Percentiles rank a stretch among this genome's conserved stretches.
Evolutionary conservation across 805 yeast genomes (phyloP).

Genomic region (Nakazawaea molendinolei): DNA sequence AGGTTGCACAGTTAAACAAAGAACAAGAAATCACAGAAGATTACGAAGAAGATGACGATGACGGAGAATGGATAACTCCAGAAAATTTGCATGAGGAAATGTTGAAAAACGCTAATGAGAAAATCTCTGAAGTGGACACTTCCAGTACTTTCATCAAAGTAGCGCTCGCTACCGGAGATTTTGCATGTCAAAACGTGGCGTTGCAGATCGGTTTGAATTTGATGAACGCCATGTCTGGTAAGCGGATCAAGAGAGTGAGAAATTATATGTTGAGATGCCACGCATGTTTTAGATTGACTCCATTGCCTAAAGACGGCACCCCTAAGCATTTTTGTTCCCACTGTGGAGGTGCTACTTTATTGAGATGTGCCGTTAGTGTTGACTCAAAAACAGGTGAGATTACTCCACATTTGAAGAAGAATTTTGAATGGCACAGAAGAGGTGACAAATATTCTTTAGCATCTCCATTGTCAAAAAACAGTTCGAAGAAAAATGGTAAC

Average conservation of each 20-base stretch:
- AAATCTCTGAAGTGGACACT: slow-evolving; percentile 33
- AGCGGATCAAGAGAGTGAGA: slow-evolving; percentile 76
- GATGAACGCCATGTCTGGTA: slow-evolving; percentile 79
- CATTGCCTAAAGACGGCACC: slow-evolving; percentile 68
- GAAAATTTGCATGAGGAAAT: slow-evolving; percentile 71
- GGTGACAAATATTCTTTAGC: slow-evolving; percentile 81
- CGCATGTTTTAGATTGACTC: slow-evolving; percentile 84
- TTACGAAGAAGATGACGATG: slow-evolving; percentile 73
- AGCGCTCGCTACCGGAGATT: slow-evolving; percentile 92
- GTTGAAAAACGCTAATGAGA: slow-evolving; percentile 62
- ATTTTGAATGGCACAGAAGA: slow-evolving; percentile 89
- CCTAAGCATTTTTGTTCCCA: slow-evolving; percentile 87
- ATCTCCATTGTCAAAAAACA: slow-evolving; percentile 78
- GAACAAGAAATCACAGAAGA: slow-evolving; percentile 31
- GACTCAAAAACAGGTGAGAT: slow-evolving; percentile 73
- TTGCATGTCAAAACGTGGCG: slow-evolving; percentile 94
- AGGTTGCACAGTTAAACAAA: slow-evolving; percentile 13
- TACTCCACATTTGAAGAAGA: slow-evolving; percentile 81
- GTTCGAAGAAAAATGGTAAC: slow-evolving; percentile 66
- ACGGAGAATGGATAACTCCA: slow-evolving; percentile 87
- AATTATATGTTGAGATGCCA: slow-evolving; percentile 95
- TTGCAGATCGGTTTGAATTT: slow-evolving; percentile 84
- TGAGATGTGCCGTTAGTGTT: slow-evolving; percentile 87
- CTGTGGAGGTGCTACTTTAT: slow-evolving; percentile 90
- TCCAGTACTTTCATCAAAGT: slow-evolving; percentile 44